Evolutionary conservation across 2,329 filamentous ascomycete species (phyloP), one percentile per base, ranked within the genome.

Genomic region (Claviceps digitariae): DNA sequence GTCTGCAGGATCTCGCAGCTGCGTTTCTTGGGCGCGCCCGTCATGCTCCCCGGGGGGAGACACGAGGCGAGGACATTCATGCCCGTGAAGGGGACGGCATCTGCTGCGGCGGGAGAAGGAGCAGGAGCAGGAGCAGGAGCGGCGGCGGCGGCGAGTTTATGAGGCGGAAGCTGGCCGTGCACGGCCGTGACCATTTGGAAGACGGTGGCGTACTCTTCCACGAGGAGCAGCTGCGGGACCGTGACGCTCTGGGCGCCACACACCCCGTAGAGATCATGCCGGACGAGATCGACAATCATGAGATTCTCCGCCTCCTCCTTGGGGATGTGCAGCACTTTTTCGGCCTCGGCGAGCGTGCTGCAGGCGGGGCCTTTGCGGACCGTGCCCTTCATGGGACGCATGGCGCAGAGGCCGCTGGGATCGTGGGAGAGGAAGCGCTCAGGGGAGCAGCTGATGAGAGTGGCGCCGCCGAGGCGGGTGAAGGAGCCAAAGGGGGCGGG

Each of bases 281-380:
- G 81, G n/a, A 96, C 93, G 1, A 97, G 75, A 66, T 97, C 91
- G 2, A 95, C 90, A 61, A 97, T 96, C 93, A 97, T 97, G 25
- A 97, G 77, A 63, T 97, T 97, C 72, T 97, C 91, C 0, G 91
- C 91, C 61, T 87, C 83, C 67, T 97, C 93, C 66, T 97, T 97
- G 23, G 87, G 84, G 0, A 87, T 78, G 54, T 84, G 81, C 15
- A 96, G 78, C 41, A 94, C 79, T 29, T 72, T 71, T 56, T 84
- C 81, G 1, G 91, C 90, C 61, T 86, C 78, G 5, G 76, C 78
- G n/a, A 86, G 74, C 0, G 85, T 93, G 40, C 84, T 65, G 0
- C 77, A 81, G 1, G 73, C 74, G 1, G 75, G 72, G 0, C 78
- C 79, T 61, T 95, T 95, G 60, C 83, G 83, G n/a, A 96, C 89